Evolutionary conservation across 202 grass and related monocot genomes (phyloP).

Genomic region (Hordeum pubiflorum): DNA sequence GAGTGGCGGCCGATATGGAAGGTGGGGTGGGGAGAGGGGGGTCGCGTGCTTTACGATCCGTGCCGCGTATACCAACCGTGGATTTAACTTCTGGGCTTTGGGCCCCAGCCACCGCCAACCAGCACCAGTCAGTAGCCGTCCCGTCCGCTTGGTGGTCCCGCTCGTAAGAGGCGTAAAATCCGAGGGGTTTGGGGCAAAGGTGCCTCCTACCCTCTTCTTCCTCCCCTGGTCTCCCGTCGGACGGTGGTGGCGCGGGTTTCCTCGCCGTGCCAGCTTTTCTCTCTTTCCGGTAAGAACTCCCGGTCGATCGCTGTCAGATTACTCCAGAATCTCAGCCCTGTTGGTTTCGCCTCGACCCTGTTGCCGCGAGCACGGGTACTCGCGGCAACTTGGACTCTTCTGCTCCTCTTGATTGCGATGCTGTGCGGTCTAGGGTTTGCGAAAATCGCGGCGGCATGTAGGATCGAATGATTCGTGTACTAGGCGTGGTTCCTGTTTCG

Average conservation of each 20-base stretch:
- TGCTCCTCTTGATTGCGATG: background rate
- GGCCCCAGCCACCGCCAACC: background rate
- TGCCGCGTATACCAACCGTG: background rate
- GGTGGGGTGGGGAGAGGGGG: background rate
- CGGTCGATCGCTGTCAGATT: background rate
- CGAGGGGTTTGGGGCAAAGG: background rate
- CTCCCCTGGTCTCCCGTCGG: background rate
- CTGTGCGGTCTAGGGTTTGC: background rate
- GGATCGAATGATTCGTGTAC: background rate
- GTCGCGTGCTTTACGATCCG: constrained; percentile 25
- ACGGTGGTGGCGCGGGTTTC: background rate
- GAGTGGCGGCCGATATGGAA: background rate
- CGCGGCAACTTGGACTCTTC: background rate
- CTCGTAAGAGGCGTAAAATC: background rate
- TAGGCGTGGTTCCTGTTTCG: background rate
- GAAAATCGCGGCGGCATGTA: background rate
- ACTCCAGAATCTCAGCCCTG: background rate
- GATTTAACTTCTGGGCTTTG: background rate
- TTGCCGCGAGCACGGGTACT: background rate
- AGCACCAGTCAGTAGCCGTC: background rate
- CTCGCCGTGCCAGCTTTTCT: background rate
- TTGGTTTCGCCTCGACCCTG: background rate
- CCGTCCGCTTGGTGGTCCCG: background rate
- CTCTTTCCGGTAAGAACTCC: background rate
- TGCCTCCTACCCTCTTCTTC: background rate